Evolutionary conservation across 768 basidiomycete genomes (phyloP).

Genomic region (Tricholoma sp.): DNA sequence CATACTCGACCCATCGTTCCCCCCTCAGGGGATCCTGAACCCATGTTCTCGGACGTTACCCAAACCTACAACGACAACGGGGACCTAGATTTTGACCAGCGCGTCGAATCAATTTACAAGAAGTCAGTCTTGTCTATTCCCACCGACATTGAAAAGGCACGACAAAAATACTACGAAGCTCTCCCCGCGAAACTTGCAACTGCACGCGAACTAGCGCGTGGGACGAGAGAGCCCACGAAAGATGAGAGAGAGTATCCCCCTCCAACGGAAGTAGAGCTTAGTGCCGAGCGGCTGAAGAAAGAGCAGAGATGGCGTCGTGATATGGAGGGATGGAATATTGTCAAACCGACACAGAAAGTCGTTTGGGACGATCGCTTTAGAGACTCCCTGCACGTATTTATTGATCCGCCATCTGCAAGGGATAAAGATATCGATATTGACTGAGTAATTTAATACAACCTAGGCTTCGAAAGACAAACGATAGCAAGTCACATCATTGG

Average conservation of each 20-base stretch:
- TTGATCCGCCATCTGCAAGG: conserved; percentile 26
- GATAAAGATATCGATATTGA: not conserved
- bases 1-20: conserved; percentile 55
- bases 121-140: conserved; percentile 50
- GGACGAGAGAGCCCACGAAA: conserved; percentile 79
- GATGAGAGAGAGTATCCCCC: conserved; percentile 77
- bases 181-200: conserved; percentile 62
- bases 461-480: not conserved
- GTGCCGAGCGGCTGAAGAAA: conserved; percentile 84
- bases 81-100: conserved; percentile 75
- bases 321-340: conserved; percentile 72
- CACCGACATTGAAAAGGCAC: conserved; percentile 58
- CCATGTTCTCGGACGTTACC: conserved; percentile 19
- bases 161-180: conserved; percentile 71
- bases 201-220: conserved; percentile 71
- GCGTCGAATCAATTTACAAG: conserved; percentile 65
- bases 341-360: conserved; percentile 57
- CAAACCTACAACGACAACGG: conserved; percentile 18
- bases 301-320: conserved; percentile 84
- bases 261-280: conserved; percentile 82
- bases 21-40: conserved; percentile 20
- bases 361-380: conserved; percentile 77
- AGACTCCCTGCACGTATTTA: conserved; percentile 56
- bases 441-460: not conserved
- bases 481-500: not conserved